Conservation (phyloP, 805 yeast species). For the Yarrowia sp. region DNA sequence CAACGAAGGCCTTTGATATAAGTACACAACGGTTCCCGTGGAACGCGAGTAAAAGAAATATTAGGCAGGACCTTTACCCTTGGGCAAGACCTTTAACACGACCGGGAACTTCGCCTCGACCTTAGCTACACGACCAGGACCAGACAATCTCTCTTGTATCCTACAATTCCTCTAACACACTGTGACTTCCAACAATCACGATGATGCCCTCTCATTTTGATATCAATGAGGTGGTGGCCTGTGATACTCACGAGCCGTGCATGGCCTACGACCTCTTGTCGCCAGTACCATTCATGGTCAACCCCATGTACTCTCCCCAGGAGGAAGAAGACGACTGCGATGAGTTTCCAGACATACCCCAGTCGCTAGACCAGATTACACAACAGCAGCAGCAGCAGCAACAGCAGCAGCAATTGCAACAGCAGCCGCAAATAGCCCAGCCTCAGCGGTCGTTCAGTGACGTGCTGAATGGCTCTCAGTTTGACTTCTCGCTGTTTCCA, state of each 20-base stretch:
- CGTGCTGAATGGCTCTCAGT: constrained; percentile 13
- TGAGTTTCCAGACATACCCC: constrained; percentile 36
- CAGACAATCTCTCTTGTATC: too few species aligned
- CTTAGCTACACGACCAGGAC: too few species aligned
- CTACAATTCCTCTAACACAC: too few species aligned
- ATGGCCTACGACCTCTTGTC: constrained; percentile 28
- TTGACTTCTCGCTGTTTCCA: constrained; percentile 26
- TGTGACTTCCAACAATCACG: neutral
- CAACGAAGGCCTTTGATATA: constrained; percentile 11
- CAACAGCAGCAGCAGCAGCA: constrained; percentile 11
- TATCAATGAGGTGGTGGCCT: constrained; percentile 33
- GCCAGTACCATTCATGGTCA: constrained; percentile 31
- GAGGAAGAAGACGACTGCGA: constrained; percentile 36
- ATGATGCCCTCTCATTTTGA: constrained; percentile 39
- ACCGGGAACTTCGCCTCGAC: too few species aligned
- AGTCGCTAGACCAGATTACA: constrained; percentile 9
- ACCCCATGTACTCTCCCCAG: constrained; percentile 37
- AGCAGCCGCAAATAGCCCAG: neutral
- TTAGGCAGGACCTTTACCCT: neutral
- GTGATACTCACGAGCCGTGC: constrained; percentile 28
- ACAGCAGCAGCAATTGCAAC: neutral
- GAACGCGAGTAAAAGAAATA: neutral
- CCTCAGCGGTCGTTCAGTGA: constrained; percentile 33
- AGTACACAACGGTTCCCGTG: constrained; percentile 13
- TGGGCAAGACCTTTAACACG: too few species aligned